These are phyloP conservation scores for Monilinia fructicola DNA, from an alignment of 2,329 filamentous ascomycete species.

Conservation along the genomic window DNA sequence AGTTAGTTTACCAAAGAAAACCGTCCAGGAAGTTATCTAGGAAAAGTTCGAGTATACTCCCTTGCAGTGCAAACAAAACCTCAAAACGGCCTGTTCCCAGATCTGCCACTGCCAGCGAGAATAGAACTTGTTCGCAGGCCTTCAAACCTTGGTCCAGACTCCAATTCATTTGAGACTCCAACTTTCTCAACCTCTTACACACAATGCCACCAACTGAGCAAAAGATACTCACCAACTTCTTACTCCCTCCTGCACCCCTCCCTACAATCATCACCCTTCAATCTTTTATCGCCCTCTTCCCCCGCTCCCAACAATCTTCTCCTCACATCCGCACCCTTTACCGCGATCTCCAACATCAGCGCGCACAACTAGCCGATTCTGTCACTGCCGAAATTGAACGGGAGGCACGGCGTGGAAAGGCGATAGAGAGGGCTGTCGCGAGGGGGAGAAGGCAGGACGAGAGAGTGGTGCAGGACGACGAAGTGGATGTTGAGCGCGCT, in stretches of 20 bases:
- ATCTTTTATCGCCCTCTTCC: conserved; percentile 76
- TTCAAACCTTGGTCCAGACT: too few relatives aligned
- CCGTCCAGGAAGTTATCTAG: too few relatives aligned
- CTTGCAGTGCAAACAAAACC: too few relatives aligned
- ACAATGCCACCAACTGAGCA: conserved; percentile 72
- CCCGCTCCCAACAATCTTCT: conserved; percentile 48
- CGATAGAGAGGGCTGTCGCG: conserved; percentile 57
- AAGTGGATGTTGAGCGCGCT: conserved; percentile 61
- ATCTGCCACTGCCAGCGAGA: too few relatives aligned
- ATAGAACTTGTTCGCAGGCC: too few relatives aligned
- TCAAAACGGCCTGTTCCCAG: too few relatives aligned
- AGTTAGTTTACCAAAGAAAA: too few relatives aligned
- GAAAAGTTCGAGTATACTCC: too few relatives aligned
- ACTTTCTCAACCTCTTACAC: not conserved
- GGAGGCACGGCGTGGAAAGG: conserved; percentile 62
- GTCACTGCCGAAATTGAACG: conserved; percentile 63
- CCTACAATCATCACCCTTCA: conserved; percentile 70
- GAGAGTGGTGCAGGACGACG: conserved; percentile 58
- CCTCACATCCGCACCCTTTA: conserved; percentile 55
- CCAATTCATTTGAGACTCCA: too few relatives aligned
- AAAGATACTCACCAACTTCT: conserved; percentile 73
- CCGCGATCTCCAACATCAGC: conserved; percentile 73
- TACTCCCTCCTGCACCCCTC: conserved; percentile 73
- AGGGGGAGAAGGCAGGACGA: conserved; percentile 54
- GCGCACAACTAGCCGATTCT: conserved; percentile 65